Base-by-base conservation (phyloP, 1,284 basidiomycete species). In the Malassezia furfur region DNA sequence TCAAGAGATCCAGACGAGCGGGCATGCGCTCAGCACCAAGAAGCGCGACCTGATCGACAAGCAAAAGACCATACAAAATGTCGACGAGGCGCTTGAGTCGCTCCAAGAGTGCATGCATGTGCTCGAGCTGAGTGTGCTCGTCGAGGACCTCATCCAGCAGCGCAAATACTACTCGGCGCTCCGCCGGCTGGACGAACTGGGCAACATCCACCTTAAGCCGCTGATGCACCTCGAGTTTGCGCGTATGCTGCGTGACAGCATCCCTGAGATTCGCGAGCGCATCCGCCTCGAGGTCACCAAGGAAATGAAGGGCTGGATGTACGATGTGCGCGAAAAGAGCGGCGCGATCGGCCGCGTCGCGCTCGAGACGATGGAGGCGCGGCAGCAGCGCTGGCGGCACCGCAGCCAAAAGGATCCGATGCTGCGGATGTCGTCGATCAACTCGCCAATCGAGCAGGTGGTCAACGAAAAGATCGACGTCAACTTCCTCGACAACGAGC, bases 1-100 rank as follows among this genome's bases (percentile, higher is more conserved):
- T 68, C 77, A 79, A 10, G 80, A 81, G 61, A 79, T 82, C 56
- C 80, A 74, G 49, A 59, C 67, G 0, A 70, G 72, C 11, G 70
- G 72, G 0, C 54, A 62, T 15, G 61, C 64, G 12, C 43, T 74
- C 10, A 64, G 58, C 12, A 61, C 57, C 15, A 54, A 54, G 50
- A 74, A 74, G 45, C 55, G 57, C 25, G 62, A 62, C 41, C 49
- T 74, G 14, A 78, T 98, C 14, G 88, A 96, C 74, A 85, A 87
- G 22, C 88, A 88, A 78, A 87, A 89, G 76, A 91, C 91, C 0
- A 88, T 86, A 1, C 81, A 85, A 14, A 94, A 96, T 76, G 81
- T 99, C 35, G 91, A 96, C 75, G 91, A 96, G 69, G 89, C 89
- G 15, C 93, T 98, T 61, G 91, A 96, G 68, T 87, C 87, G 4